Percentiles rank a stretch among this genome's conserved stretches.
phyloP scores from a whole-genome alignment of 306 rosid genomes.

The Sesbania bispinosa region DNA sequence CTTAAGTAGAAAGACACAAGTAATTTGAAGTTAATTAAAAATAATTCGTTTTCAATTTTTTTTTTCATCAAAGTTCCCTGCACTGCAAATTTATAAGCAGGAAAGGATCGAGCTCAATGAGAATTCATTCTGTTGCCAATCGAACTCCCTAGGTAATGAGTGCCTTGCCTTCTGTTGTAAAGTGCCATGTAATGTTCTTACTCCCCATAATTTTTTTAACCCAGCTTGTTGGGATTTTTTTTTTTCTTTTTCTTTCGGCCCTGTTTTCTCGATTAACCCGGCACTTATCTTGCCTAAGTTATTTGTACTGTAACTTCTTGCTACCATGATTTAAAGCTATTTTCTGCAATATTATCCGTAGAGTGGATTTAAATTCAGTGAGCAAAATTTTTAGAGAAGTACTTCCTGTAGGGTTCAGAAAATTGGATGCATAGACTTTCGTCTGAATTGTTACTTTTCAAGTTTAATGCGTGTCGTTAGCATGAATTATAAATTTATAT shows the following conservation, averaged over 20 bases:
- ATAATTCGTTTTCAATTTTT: constrained; percentile 8
- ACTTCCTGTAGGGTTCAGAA: constrained; percentile 11
- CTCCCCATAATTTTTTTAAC: constrained; percentile 19
- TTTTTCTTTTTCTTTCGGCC: not conserved
- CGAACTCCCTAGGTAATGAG: constrained; percentile 25
- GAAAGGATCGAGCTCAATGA: constrained; percentile 13
- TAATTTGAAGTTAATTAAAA: constrained; percentile 3
- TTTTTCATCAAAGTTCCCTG: constrained; percentile 28
- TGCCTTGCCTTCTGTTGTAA: constrained; percentile 30
- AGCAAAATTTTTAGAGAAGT: not conserved
- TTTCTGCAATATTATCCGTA: constrained; percentile 24
- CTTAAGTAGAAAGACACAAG: constrained; percentile 29
- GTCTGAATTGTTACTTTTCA: not conserved
- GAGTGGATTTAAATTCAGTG: constrained; percentile 28
- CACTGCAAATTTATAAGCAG: constrained; percentile 6
- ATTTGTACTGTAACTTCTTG: constrained; percentile 35
- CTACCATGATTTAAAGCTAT: constrained; percentile 22
- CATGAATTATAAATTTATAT: no score
- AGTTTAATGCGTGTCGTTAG: not conserved
- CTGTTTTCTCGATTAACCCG: constrained; percentile 14
- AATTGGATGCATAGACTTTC: not conserved
- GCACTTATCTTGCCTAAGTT: constrained; percentile 27
- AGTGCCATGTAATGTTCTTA: constrained; percentile 31
- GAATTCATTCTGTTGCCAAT: constrained; percentile 16
- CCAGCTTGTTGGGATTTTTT: constrained; percentile 13